phyloP scores from a whole-genome alignment of 2,329 filamentous ascomycete genomes.

The Botrytis fragariae region DNA sequence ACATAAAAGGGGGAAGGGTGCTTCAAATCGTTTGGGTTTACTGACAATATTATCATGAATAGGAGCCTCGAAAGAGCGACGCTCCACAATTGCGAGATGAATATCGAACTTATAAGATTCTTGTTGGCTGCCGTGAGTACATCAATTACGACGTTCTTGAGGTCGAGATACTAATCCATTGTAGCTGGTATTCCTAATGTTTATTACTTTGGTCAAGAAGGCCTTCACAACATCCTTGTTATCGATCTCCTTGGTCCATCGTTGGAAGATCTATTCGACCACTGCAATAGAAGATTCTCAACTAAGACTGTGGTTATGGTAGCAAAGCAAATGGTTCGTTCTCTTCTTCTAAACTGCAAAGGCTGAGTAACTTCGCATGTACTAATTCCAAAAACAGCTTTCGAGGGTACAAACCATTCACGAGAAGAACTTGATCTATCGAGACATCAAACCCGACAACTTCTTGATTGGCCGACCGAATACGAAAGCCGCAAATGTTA shows the following conservation, averaged over 20 bases:
- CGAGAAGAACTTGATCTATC: conserved; percentile 98
- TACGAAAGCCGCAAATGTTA: conserved; percentile 94
- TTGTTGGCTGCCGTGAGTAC: conserved; percentile 95
- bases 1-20: conserved; percentile 10
- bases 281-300: conserved; percentile 90
- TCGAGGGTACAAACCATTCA: conserved; percentile 92
- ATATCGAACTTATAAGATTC: conserved; percentile 98
- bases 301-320: conserved; percentile 99
- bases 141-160: conserved; percentile 21
- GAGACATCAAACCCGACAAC: conserved; percentile 99
- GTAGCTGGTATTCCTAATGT: conserved; percentile 97
- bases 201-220: conserved; percentile 98
- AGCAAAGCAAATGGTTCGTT: conserved; percentile 89
- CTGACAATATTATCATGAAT: conserved; percentile 15
- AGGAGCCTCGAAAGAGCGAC: conserved; percentile 99
- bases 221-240: conserved; percentile 96
- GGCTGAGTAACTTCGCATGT: neutral
- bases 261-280: conserved; percentile 94
- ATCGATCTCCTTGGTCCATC: conserved; percentile 95
- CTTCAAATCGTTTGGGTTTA: neutral
- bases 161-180: conserved; percentile 38
- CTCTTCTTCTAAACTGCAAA: neutral
- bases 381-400: conserved; percentile 50
- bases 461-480: conserved; percentile 92
- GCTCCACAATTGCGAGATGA: conserved; percentile 97